Conservation (phyloP, 2,329 filamentous ascomycete genomes). For the Chalaropsis thielavioides region DNA sequence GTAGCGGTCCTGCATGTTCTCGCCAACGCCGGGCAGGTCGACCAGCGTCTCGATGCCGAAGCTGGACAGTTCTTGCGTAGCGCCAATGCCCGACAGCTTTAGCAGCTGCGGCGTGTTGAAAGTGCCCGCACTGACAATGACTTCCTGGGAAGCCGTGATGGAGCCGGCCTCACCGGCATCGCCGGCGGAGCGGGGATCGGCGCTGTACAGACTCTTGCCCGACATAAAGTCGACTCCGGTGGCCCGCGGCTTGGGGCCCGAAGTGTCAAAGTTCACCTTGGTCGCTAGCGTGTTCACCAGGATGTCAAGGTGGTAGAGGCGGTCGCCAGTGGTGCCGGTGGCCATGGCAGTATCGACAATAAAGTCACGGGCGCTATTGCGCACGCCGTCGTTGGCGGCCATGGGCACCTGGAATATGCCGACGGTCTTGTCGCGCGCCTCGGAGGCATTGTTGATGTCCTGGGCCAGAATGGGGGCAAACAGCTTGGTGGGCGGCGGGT, state of each 20-base stretch:
- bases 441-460: constrained; percentile 22
- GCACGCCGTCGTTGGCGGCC: constrained; percentile 35
- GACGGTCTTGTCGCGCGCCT: constrained; percentile 16
- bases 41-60: constrained; percentile 32
- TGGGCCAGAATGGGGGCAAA: constrained; percentile 22
- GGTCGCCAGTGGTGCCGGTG: constrained; percentile 22
- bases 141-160: constrained; percentile 28
- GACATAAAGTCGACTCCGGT: constrained; percentile 27
- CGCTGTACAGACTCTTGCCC: constrained; percentile 20
- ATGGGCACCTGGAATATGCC: constrained; percentile 46
- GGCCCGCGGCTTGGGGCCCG: constrained; percentile 23
- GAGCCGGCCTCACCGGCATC: constrained; percentile 16
- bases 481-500: constrained; percentile 20
- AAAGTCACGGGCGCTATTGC: constrained; percentile 42
- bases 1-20: constrained; percentile 35
- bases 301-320: constrained; percentile 22
- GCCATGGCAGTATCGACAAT: constrained; percentile 27
- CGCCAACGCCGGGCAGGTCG: constrained; percentile 34
- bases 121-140: constrained; percentile 35
- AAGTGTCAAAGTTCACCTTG: constrained; percentile 27
- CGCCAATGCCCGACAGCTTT: constrained; percentile 37
- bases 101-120: constrained; percentile 39
- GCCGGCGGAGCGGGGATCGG: constrained; percentile 25
- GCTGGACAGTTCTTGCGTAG: constrained; percentile 28
- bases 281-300: constrained; percentile 24